Conservation (phyloP, 2,329 filamentous ascomycete species). For the Ceratocystiopsis brevicomis region DNA sequence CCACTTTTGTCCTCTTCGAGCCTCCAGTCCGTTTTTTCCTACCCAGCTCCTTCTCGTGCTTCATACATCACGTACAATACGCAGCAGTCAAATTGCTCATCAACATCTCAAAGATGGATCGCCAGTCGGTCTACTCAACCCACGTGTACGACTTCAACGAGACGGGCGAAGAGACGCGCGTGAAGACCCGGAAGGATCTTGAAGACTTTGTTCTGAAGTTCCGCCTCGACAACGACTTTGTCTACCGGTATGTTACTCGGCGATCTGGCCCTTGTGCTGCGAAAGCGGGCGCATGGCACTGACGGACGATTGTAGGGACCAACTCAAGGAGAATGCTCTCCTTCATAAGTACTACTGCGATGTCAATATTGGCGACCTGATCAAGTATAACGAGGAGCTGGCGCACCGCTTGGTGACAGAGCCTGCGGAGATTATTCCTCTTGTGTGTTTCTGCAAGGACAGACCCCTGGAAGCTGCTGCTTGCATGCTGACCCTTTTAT, state of each 20-base stretch:
- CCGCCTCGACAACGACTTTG: constrained; percentile 79
- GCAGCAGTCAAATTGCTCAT: background rate
- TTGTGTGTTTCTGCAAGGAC: constrained; percentile 37
- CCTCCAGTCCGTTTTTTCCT: background rate
- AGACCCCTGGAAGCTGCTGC: background rate
- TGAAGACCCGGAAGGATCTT: constrained; percentile 58
- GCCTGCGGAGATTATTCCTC: constrained; percentile 77
- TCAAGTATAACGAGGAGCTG: constrained; percentile 89
- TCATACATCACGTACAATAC: no score
- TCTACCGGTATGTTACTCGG: constrained; percentile 53
- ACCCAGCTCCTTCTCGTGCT: background rate
- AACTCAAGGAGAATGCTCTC: constrained; percentile 84
- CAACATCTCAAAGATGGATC: constrained; percentile 45
- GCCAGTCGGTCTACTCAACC: constrained; percentile 68
- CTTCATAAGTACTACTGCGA: constrained; percentile 92
- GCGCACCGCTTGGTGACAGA: constrained; percentile 78
- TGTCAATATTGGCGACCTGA: constrained; percentile 85
- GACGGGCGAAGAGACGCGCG: constrained; percentile 47
- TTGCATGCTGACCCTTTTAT: background rate
- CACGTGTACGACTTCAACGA: constrained; percentile 57
- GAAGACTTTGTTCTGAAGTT: constrained; percentile 88
- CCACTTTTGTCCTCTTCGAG: no score
- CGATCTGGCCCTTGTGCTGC: no score
- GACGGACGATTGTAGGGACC: constrained; percentile 44
- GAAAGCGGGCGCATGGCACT: constrained; percentile 8